A percentile compares a stretch with the other conserved stretches of the same genome.
Evolutionary conservation across 768 basidiomycete genomes (phyloP).

Genomic region (Tylopilus rubrobrunneus): DNA sequence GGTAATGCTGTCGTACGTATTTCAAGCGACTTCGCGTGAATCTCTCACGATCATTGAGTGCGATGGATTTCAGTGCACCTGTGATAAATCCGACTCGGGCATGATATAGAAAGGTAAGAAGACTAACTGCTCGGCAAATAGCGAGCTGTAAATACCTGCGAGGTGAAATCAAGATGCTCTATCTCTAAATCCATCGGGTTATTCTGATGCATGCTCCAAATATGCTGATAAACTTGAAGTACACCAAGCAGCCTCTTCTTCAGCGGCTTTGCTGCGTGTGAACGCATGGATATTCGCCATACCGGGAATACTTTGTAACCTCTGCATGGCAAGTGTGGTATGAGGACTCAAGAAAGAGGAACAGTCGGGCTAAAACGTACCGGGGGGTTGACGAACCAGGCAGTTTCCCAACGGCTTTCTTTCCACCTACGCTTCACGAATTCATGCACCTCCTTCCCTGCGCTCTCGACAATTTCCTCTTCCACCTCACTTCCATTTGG

Average conservation of each 20-base stretch:
- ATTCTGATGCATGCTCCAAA: not conserved
- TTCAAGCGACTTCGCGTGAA: no score
- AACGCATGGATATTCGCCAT: constrained; percentile 86
- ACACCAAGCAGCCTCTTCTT: constrained; percentile 20
- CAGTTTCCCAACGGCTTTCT: constrained; percentile 80
- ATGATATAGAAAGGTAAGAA: no score
- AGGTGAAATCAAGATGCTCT: no score
- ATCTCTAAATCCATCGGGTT: constrained; percentile 3
- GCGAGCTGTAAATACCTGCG: no score
- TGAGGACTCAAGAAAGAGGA: not conserved
- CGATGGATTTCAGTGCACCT: no score
- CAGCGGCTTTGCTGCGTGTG: constrained; percentile 48
- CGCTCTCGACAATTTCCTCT: constrained; percentile 44
- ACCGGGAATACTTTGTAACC: constrained; percentile 77
- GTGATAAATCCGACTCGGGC: no score
- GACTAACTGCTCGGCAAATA: no score
- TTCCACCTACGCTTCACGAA: constrained; percentile 68
- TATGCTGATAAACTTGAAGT: constrained; percentile 3
- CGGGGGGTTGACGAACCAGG: constrained; percentile 89
- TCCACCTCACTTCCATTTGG: constrained; percentile 56
- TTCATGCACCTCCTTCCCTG: constrained; percentile 54
- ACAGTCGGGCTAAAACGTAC: constrained; percentile 39
- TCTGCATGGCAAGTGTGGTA: constrained; percentile 36
- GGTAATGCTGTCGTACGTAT: no score
- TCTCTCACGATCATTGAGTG: no score